phyloP scores from a whole-genome alignment of 306 rosid genomes.

The Malus asiatica region DNA sequence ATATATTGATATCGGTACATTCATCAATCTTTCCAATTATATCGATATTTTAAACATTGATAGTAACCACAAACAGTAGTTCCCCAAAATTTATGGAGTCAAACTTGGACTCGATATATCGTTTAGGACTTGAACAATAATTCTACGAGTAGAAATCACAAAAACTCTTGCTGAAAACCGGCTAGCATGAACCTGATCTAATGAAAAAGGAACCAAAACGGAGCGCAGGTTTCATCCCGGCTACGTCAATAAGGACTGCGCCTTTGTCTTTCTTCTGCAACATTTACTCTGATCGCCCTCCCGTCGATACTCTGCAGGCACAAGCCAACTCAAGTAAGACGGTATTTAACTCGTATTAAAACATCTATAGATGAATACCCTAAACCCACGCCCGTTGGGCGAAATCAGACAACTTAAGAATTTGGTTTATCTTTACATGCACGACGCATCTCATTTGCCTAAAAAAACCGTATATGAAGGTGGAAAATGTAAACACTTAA shows the following conservation, averaged over 20 bases:
- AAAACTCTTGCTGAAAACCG: constrained; percentile 25
- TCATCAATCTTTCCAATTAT: too few relatives aligned
- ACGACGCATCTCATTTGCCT: background rate
- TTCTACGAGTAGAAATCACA: background rate
- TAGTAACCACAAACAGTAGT: background rate
- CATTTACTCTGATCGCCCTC: constrained; percentile 79
- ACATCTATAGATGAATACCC: background rate
- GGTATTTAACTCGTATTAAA: background rate
- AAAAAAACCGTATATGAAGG: background rate
- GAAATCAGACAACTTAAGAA: background rate
- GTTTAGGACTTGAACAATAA: constrained; percentile 11
- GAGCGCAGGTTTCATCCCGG: constrained; percentile 19
- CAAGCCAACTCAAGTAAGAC: constrained; percentile 14
- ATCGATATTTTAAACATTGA: too few relatives aligned
- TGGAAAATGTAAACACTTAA: background rate
- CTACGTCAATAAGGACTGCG: constrained; percentile 46
- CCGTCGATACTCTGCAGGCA: constrained; percentile 66
- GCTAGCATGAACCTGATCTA: constrained; percentile 26
- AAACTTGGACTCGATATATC: background rate
- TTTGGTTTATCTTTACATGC: background rate
- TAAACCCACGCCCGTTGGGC: background rate
- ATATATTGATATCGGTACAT: too few relatives aligned
- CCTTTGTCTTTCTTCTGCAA: constrained; percentile 78
- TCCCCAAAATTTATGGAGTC: constrained; percentile 11
- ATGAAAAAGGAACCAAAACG: constrained; percentile 16